Evolutionary conservation across 2,329 filamentous ascomycete genomes (phyloP).

Genomic region (Alternaria burnsii): DNA sequence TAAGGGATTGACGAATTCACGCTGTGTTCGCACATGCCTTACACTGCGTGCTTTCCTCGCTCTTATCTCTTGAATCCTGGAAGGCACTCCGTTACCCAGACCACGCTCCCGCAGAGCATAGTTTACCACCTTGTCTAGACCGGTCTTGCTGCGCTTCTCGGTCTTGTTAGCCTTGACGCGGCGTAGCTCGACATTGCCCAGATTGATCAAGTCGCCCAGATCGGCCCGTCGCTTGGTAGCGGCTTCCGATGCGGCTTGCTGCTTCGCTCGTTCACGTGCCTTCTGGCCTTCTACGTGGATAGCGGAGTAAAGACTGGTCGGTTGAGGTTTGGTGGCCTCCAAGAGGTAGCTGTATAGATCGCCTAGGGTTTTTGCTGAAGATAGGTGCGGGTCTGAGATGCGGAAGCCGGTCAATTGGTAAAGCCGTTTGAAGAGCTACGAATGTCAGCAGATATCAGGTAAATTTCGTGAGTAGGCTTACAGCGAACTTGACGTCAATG

Average conservation of each 20-base stretch:
- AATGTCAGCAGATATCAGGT: slow-evolving; percentile 14
- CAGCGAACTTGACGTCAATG: slow-evolving; percentile 46
- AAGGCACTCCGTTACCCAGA: slow-evolving; percentile 4
- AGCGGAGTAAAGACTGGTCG: slow-evolving; percentile 68
- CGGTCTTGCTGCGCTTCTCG: slow-evolving; percentile 74
- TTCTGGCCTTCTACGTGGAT: slow-evolving; percentile 53
- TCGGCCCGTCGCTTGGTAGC: slow-evolving; percentile 21
- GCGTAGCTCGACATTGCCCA: slow-evolving; percentile 73
- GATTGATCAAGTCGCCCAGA: slow-evolving; percentile 35
- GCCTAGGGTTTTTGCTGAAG: slow-evolving; percentile 45
- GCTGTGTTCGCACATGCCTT: slow-evolving; percentile 12
- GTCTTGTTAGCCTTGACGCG: slow-evolving; percentile 71
- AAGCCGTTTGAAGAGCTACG: slow-evolving; percentile 79
- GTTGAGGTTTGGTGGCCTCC: slow-evolving; percentile 49
- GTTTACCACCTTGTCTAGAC: slow-evolving; percentile 82
- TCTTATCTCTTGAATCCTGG: background rate
- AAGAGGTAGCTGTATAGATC: slow-evolving; percentile 51
- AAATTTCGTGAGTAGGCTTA: slow-evolving; percentile 27
- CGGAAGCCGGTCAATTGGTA: slow-evolving; percentile 81
- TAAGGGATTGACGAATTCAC: slow-evolving; percentile 17
- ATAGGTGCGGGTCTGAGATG: slow-evolving; percentile 74
- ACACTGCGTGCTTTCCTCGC: slow-evolving; percentile 1
- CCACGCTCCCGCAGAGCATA: slow-evolving; percentile 63
- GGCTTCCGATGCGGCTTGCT: background rate
- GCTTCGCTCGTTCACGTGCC: slow-evolving; percentile 26